Conservation (phyloP, 2,329 filamentous ascomycete species). For the Keithomyces neogunnii region DNA sequence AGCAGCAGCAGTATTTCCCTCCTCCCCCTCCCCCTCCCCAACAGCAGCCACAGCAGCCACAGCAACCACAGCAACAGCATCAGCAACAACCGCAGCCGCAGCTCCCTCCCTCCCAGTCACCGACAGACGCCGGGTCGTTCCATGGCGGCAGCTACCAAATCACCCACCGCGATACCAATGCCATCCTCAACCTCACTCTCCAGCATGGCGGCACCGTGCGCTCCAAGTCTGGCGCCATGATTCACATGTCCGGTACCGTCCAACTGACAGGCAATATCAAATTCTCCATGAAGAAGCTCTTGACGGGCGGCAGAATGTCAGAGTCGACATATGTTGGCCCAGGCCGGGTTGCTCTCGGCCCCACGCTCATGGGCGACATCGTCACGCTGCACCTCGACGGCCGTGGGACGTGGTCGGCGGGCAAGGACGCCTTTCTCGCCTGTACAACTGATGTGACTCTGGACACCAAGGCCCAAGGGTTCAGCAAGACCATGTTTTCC, state of each 20-base stretch:
- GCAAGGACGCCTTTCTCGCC: constrained; percentile 13
- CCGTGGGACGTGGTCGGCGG: constrained; percentile 9
- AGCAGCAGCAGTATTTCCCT: too few species aligned
- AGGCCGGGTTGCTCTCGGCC: constrained; percentile 10
- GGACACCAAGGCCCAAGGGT: constrained; percentile 12
- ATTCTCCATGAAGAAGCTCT: constrained; percentile 13
- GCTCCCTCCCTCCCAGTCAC: neutral
- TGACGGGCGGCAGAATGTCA: constrained; percentile 12
- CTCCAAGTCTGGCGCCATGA: constrained; percentile 12
- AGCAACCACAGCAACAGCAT: neutral
- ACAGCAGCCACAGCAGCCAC: too few species aligned
- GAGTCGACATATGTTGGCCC: constrained; percentile 12
- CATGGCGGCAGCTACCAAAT: constrained; percentile 11
- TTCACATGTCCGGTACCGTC: constrained; percentile 13
- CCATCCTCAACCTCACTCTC: constrained; percentile 11
- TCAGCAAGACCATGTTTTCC: constrained; percentile 13
- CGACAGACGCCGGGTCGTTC: constrained; percentile 8
- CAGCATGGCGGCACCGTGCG: constrained; percentile 8
- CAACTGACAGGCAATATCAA: constrained; percentile 13
- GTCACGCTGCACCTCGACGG: constrained; percentile 12
- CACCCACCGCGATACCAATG: constrained; percentile 12
- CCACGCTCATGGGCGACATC: constrained; percentile 14
- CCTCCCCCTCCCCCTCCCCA: too few species aligned
- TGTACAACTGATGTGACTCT: constrained; percentile 11
- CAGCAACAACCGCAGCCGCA: neutral